Evolutionary conservation across 1,139 yeast species (phyloP).

Genomic region (Debaryomycetaceae sp.): DNA sequence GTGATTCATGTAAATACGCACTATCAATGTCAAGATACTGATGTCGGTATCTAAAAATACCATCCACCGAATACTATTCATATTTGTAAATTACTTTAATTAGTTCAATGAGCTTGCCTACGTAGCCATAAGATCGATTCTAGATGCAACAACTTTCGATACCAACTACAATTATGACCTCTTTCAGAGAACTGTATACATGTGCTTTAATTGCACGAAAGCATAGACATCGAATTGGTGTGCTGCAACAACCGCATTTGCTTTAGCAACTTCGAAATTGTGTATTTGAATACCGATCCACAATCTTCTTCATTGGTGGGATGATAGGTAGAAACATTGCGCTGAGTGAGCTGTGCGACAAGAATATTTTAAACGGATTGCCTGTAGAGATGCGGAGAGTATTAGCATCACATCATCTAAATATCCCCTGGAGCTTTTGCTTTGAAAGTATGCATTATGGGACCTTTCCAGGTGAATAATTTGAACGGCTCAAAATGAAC

Average conservation of each 20-base stretch:
- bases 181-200: constrained; percentile 56
- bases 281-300: constrained; percentile 14
- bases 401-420: no score
- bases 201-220: constrained; percentile 30
- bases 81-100: constrained; percentile 35
- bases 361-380: no score
- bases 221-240: constrained; percentile 39
- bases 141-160: constrained; percentile 40
- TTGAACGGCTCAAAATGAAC: no score
- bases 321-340: constrained; percentile 49
- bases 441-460: no score
- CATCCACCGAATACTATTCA: constrained; percentile 41
- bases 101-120: constrained; percentile 33
- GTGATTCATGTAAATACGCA: constrained; percentile 3
- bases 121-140: constrained; percentile 27
- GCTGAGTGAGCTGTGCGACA: no score
- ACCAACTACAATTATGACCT: constrained; percentile 52
- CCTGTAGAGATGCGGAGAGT: no score
- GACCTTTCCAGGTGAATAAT: no score
- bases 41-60: constrained; percentile 15
- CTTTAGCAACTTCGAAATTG: constrained; percentile 24
- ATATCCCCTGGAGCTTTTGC: no score
- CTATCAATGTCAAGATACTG: no score
- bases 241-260: constrained; percentile 39
- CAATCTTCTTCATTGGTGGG: constrained; percentile 54